Evolutionary conservation across 2,329 filamentous ascomycete genomes (phyloP).

Genomic region (Penicillium olsonii): DNA sequence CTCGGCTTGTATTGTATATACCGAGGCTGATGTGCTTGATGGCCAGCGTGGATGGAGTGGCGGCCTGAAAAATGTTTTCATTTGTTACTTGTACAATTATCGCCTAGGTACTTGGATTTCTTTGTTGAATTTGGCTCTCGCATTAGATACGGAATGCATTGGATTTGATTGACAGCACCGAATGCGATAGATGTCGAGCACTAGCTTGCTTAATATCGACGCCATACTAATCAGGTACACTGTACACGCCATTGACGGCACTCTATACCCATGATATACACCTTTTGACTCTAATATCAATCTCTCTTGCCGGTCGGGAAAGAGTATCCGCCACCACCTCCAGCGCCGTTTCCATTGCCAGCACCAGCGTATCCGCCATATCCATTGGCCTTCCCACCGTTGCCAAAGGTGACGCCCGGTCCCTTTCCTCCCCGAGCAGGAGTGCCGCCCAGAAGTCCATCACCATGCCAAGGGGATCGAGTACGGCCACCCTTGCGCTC

Average conservation of each 20-base stretch:
- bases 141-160: conserved; percentile 26
- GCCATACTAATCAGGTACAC: conserved; percentile 7
- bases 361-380: conserved; percentile 57
- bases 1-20: conserved; percentile 19
- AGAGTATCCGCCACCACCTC: conserved; percentile 33
- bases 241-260: conserved; percentile 10
- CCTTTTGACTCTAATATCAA: conserved; percentile 24
- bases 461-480: conserved; percentile 40
- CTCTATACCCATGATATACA: conserved; percentile 11
- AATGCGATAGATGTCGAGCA: neutral
- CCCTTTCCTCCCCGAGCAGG: conserved; percentile 44
- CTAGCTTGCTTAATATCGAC: neutral
- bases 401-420: conserved; percentile 56
- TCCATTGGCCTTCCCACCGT: conserved; percentile 55
- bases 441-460: conserved; percentile 51
- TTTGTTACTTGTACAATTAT: conserved; percentile 21
- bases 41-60: conserved; percentile 6
- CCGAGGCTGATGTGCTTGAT: conserved; percentile 11
- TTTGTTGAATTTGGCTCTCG: conserved; percentile 12
- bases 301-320: conserved; percentile 46
- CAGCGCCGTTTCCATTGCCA: conserved; percentile 25
- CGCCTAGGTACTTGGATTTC: conserved; percentile 17
- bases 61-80: conserved; percentile 10
- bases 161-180: conserved; percentile 17
- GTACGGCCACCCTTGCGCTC: conserved; percentile 32